Evolutionary conservation across 345 rosid genomes (phyloP).

Genomic region (Excoecaria agallocha): DNA sequence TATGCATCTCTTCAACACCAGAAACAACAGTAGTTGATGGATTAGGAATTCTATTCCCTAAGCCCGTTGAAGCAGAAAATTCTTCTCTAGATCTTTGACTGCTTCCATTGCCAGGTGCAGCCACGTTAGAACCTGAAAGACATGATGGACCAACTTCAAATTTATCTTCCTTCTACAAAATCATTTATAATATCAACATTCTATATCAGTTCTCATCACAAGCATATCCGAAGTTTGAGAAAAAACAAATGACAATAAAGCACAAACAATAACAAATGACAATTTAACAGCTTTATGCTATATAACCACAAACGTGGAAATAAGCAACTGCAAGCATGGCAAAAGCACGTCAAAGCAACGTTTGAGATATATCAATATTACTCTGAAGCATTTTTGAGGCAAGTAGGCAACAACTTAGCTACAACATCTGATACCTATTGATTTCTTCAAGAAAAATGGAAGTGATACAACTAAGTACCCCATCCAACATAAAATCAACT

Average conservation of each 20-base stretch:
- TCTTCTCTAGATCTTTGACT: constrained; percentile 34
- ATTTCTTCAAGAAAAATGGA: background rate
- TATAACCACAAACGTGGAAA: background rate
- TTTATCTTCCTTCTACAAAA: background rate
- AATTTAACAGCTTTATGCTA: constrained; percentile 4
- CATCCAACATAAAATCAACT: constrained; percentile 7
- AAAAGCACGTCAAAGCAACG: background rate
- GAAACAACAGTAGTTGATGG: constrained; percentile 36
- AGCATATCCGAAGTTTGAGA: background rate
- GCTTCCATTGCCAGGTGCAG: constrained; percentile 30
- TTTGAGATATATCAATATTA: background rate
- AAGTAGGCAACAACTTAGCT: background rate
- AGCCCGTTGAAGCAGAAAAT: constrained; percentile 26
- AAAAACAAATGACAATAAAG: background rate
- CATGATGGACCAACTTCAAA: background rate
- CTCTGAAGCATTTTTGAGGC: background rate
- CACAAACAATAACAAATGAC: background rate
- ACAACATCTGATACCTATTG: background rate
- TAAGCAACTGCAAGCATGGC: background rate
- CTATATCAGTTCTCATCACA: background rate
- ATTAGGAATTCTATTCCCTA: constrained; percentile 32
- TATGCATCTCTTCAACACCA: constrained; percentile 33
- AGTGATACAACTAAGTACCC: background rate
- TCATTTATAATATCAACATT: background rate
- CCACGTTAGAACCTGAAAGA: constrained; percentile 38